These are phyloP conservation scores for Solanum virginianum DNA, from an alignment of 257 asterid genomes.

Conservation along the genomic window DNA sequence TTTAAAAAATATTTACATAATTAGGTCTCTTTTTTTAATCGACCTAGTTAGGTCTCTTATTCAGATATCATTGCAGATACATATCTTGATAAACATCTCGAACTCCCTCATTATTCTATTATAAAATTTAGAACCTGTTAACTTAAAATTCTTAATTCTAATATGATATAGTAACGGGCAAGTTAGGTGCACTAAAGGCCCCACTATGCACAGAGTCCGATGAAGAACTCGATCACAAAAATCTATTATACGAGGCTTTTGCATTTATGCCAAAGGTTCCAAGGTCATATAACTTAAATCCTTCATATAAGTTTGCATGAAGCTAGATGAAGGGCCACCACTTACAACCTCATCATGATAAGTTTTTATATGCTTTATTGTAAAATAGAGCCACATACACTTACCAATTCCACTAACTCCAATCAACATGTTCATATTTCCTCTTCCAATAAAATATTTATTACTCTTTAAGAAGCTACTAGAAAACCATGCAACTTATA, in stretches of 20 bases:
- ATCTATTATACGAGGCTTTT: no score
- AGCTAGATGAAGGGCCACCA: neutral
- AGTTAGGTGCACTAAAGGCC: no score
- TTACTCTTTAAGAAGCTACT: slow-evolving; percentile 15
- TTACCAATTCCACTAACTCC: slow-evolving; percentile 8
- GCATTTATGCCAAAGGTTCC: no score
- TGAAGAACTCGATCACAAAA: no score
- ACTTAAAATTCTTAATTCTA: neutral
- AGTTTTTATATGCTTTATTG: neutral
- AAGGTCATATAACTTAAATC: neutral
- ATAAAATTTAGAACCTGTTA: rapidly evolving
- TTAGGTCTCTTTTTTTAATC: neutral
- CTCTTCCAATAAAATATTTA: neutral
- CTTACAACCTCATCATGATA: neutral
- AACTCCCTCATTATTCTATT: neutral
- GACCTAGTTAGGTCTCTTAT: neutral
- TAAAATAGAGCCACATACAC: neutral
- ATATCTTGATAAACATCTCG: neutral
- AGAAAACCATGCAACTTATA: slow-evolving; percentile 31
- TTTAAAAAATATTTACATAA: neutral
- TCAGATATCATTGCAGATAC: neutral
- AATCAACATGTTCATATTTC: neutral
- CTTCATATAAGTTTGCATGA: neutral
- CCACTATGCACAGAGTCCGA: no score
- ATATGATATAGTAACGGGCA: no score